Evolutionary conservation across 2,329 filamentous ascomycete species (phyloP).

Genomic region (Arthrobotrys sinensis): DNA sequence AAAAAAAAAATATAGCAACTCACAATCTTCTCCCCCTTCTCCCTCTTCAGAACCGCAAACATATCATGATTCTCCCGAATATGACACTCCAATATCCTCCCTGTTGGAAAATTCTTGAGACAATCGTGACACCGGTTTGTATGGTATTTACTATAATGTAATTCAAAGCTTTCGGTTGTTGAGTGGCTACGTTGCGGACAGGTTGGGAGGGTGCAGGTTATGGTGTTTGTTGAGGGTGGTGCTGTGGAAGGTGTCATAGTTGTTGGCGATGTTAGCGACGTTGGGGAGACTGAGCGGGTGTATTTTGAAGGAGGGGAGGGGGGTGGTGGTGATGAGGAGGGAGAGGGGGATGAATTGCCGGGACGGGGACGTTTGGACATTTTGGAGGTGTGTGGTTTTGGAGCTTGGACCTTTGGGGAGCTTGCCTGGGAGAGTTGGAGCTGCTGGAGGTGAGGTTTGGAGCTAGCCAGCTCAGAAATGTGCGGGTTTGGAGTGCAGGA

Average conservation of each 20-base stretch:
- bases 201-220: slow-evolving; percentile 51
- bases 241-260: slow-evolving; percentile 1
- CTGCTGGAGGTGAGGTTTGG: slow-evolving; percentile 15
- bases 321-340: slow-evolving; percentile 33
- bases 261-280: not conserved
- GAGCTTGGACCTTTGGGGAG: not conserved
- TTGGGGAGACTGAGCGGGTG: slow-evolving; percentile 47
- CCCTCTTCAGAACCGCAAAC: slow-evolving; percentile 48
- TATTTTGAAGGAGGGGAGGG: slow-evolving; percentile 44
- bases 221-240: slow-evolving; percentile 1
- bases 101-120: slow-evolving; percentile 52
- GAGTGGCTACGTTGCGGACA: slow-evolving; percentile 49
- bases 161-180: slow-evolving; percentile 46
- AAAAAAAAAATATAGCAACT: slow-evolving; percentile 4
- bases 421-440: not conserved
- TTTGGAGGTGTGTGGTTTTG: too few relatives aligned
- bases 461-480: slow-evolving; percentile 37
- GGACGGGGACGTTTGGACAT: slow-evolving; percentile 48
- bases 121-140: slow-evolving; percentile 58
- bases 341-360: slow-evolving; percentile 19
- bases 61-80: slow-evolving; percentile 60
- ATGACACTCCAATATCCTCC: slow-evolving; percentile 56
- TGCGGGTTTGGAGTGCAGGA: too few relatives aligned
- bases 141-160: slow-evolving; percentile 52
- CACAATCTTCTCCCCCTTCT: slow-evolving; percentile 60